These are phyloP conservation scores for Astraeus odoratus DNA, from an alignment of 768 basidiomycete species.

Conservation along the genomic window DNA sequence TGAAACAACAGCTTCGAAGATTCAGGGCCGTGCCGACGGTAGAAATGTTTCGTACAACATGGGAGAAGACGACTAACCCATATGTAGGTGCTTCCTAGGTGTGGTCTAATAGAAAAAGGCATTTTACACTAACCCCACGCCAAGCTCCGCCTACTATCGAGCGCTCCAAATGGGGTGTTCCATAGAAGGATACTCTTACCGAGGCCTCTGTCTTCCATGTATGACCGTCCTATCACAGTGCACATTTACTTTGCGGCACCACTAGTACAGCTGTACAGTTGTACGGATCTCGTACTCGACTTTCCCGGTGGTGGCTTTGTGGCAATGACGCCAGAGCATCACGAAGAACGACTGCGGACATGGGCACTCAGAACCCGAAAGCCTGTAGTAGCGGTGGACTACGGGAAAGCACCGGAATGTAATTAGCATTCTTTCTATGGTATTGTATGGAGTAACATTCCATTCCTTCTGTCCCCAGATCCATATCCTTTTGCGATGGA, in stretches of 20 bases:
- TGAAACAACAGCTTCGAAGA: slow-evolving; percentile 63
- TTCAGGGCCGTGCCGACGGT: slow-evolving; percentile 92
- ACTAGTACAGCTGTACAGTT: slow-evolving; percentile 51
- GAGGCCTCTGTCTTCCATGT: slow-evolving; percentile 68
- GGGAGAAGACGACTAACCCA: slow-evolving; percentile 96
- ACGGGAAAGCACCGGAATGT: slow-evolving; percentile 98
- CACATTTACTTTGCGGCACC: slow-evolving; percentile 78
- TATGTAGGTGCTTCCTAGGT: slow-evolving; percentile 49
- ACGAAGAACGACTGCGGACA: slow-evolving; percentile 83
- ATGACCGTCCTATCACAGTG: slow-evolving; percentile 75
- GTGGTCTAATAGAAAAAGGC: slow-evolving; percentile 3
- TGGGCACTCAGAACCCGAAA: slow-evolving; percentile 80
- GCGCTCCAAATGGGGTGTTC: slow-evolving; percentile 55
- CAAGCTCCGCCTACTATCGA: slow-evolving; percentile 57
- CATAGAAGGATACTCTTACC: slow-evolving; percentile 76
- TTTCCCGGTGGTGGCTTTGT: slow-evolving; percentile 97
- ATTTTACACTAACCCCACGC: slow-evolving; percentile 6
- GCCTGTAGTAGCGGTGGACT: slow-evolving; percentile 82
- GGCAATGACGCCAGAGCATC: slow-evolving; percentile 93
- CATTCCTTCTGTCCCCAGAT: slow-evolving; percentile 41
- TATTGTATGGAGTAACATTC: neutral
- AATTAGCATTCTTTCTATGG: slow-evolving; percentile 20
- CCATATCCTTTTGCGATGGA: slow-evolving; percentile 97
- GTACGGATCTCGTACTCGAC: slow-evolving; percentile 83
- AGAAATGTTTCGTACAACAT: slow-evolving; percentile 91